Percentiles rank a stretch among this genome's conserved stretches.
Evolutionary conservation across 257 asterid species (phyloP).

Genomic region (Penstemon eatonii): DNA sequence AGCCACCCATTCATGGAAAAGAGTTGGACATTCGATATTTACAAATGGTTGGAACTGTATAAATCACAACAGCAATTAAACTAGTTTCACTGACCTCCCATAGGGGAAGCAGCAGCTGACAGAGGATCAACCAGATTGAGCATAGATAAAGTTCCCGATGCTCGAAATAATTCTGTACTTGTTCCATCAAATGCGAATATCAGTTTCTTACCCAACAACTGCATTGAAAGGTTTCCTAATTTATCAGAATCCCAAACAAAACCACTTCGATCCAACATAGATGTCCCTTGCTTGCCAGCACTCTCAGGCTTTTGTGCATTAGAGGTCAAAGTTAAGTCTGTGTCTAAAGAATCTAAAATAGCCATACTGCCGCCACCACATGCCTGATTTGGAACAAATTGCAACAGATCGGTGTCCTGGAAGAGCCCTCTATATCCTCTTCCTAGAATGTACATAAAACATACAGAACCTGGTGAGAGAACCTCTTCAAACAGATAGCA

Average conservation of each 20-base stretch:
- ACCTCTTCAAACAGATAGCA: slow-evolving; percentile 98
- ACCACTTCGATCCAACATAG: slow-evolving; percentile 85
- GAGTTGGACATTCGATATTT: too few relatives aligned
- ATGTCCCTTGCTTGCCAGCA: slow-evolving; percentile 68
- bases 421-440: slow-evolving; percentile 95
- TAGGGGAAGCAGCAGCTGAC: slow-evolving; percentile 99
- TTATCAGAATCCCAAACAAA: slow-evolving; percentile 96
- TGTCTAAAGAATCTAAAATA: slow-evolving; percentile 90
- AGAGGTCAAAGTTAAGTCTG: slow-evolving; percentile 65
- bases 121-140: slow-evolving; percentile 98
- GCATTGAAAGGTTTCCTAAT: slow-evolving; percentile 76
- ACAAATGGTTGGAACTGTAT: slow-evolving; percentile 10
- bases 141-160: slow-evolving; percentile 86
- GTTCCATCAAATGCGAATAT: slow-evolving; percentile 99
- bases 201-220: slow-evolving; percentile 86
- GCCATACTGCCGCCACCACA: slow-evolving; percentile 99
- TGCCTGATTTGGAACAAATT: slow-evolving; percentile 95
- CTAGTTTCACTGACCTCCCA: slow-evolving; percentile 72
- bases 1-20: too few relatives aligned
- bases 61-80: slow-evolving; percentile 16
- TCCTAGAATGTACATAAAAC: slow-evolving; percentile 96
- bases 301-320: slow-evolving; percentile 73
- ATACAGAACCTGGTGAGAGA: slow-evolving; percentile 92
- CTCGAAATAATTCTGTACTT: slow-evolving; percentile 75
- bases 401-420: slow-evolving; percentile 87